Evolutionary conservation across 2,329 filamentous ascomycete species (phyloP).

Genomic region (Hypoxylon sp.): DNA sequence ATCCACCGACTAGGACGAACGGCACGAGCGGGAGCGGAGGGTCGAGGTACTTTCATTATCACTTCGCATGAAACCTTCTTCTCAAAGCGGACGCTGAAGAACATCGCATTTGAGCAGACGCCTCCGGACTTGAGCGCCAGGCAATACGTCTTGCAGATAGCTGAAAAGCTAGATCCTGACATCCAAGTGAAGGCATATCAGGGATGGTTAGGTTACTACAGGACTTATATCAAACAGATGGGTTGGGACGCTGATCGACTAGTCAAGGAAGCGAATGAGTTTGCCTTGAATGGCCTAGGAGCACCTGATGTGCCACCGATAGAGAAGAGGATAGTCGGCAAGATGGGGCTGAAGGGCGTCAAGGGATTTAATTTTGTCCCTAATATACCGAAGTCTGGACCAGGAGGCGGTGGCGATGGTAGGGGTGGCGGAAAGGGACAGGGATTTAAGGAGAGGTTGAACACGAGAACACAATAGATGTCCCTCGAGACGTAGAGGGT

Average conservation of each 20-base stretch:
- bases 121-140: slow-evolving; percentile 60
- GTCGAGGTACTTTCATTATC: slow-evolving; percentile 72
- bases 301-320: slow-evolving; percentile 62
- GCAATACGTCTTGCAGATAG: slow-evolving; percentile 56
- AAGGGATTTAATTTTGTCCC: slow-evolving; percentile 63
- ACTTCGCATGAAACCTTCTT: slow-evolving; percentile 66
- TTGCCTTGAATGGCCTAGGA: slow-evolving; percentile 62
- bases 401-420: slow-evolving; percentile 10
- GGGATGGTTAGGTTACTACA: slow-evolving; percentile 69
- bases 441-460: slow-evolving; percentile 9
- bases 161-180: slow-evolving; percentile 59
- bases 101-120: slow-evolving; percentile 66
- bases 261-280: slow-evolving; percentile 65
- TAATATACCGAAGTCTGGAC: slow-evolving; percentile 45
- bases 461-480: background rate
- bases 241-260: slow-evolving; percentile 54
- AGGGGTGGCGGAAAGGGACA: slow-evolving; percentile 1
- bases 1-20: slow-evolving; percentile 77
- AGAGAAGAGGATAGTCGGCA: slow-evolving; percentile 62
- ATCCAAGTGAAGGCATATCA: slow-evolving; percentile 66
- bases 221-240: slow-evolving; percentile 61
- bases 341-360: slow-evolving; percentile 70
- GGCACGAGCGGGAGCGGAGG: slow-evolving; percentile 73
- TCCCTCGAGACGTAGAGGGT: background rate
- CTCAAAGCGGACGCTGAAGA: slow-evolving; percentile 63